A percentile compares a stretch with the other conserved stretches of the same genome.
These are phyloP conservation scores for Pythium scleroteichum DNA, from an alignment of 352 stramenopile species.

Conservation along the genomic window DNA sequence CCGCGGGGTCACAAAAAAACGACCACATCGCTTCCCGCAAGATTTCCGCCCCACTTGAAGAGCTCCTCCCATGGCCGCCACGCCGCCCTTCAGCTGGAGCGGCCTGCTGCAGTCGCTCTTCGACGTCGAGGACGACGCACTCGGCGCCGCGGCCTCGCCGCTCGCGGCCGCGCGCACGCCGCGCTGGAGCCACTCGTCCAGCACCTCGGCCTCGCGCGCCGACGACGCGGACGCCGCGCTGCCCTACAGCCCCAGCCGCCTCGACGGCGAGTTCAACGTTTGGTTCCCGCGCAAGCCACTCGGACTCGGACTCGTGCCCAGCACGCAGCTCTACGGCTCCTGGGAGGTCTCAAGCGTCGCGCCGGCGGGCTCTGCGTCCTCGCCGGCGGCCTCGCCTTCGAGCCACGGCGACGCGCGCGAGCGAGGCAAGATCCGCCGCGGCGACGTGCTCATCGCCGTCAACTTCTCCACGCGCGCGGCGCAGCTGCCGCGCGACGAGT, in stretches of 20 bases:
- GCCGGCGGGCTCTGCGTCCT: conserved; percentile 18
- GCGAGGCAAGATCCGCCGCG: conserved; percentile 32
- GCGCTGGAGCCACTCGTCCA: conserved; percentile 13
- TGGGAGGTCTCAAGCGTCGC: conserved; percentile 62
- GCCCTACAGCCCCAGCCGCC: conserved; percentile 43
- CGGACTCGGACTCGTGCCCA: conserved; percentile 74
- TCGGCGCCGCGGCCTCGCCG: conserved; percentile 14
- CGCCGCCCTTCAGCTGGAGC: conserved; percentile 15
- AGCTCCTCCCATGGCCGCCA: not conserved
- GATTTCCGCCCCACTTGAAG: too few relatives aligned
- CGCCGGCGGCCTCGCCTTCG: conserved; percentile 24
- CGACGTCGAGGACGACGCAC: conserved; percentile 11
- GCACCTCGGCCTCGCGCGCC: not conserved
- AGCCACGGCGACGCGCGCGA: conserved; percentile 11
- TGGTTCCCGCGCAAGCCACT: conserved; percentile 67
- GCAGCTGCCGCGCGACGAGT: conserved; percentile 44
- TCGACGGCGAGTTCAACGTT: conserved; percentile 72
- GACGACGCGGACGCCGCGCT: conserved; percentile 19
- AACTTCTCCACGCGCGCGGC: conserved; percentile 56
- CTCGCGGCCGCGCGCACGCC: conserved; percentile 15
- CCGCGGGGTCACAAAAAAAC: conserved; percentile 2
- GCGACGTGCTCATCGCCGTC: conserved; percentile 69
- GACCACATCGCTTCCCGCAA: not conserved
- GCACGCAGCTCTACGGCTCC: conserved; percentile 75
- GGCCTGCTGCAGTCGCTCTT: conserved; percentile 26